phyloP scores from a whole-genome alignment of 768 basidiomycete species.

The Pleurotus ostreatus region DNA sequence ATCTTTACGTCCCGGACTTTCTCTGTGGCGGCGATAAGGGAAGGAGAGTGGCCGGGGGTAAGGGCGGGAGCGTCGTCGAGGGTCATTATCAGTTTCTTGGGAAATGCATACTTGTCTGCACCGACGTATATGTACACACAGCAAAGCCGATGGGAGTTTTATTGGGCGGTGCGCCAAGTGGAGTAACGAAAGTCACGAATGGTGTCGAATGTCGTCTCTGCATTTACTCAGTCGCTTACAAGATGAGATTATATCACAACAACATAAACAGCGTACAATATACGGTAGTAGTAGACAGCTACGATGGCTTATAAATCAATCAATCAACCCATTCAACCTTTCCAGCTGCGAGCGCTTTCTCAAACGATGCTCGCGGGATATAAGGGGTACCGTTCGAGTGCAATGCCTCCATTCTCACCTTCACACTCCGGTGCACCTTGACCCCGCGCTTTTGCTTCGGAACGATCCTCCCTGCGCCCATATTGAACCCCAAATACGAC shows the following conservation, averaged over 20 bases:
- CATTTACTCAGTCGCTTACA: no score
- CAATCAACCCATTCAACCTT: constrained; percentile 31
- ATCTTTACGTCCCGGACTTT: constrained; percentile 30
- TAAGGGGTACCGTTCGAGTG: constrained; percentile 31
- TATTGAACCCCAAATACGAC: constrained; percentile 23
- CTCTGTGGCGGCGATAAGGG: constrained; percentile 21
- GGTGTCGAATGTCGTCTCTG: no score
- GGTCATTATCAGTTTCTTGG: no score
- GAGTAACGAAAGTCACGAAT: no score
- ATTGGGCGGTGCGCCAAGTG: no score
- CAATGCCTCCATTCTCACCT: constrained; percentile 49
- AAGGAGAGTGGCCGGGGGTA: constrained; percentile 11
- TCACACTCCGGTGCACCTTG: constrained; percentile 46
- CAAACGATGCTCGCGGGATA: constrained; percentile 31
- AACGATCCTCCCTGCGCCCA: constrained; percentile 35
- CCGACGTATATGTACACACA: no score
- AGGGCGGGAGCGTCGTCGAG: not conserved
- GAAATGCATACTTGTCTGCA: no score
- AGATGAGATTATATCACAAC: no score
- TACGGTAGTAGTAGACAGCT: no score
- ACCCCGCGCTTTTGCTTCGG: constrained; percentile 36
- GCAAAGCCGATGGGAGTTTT: no score
- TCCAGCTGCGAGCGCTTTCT: constrained; percentile 18
- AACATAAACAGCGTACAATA: no score
- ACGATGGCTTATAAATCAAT: constrained; percentile 1